phyloP scores from a whole-genome alignment of 768 basidiomycete genomes.

The Cyclocybe cylindracea region DNA sequence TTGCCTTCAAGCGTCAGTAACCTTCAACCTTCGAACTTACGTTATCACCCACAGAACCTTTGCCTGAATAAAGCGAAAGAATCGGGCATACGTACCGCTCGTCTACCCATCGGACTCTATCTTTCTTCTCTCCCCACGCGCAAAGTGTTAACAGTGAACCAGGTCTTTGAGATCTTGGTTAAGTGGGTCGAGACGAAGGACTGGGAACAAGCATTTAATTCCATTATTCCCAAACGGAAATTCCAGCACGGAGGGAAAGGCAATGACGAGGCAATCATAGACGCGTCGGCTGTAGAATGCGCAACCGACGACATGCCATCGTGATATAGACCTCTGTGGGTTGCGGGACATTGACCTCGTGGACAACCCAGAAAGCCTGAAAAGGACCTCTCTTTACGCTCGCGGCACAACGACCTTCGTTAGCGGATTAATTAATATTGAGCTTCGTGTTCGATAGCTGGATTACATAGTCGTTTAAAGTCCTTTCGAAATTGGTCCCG shows the following conservation, averaged over 20 bases:
- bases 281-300: constrained; percentile 18
- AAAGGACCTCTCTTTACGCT: neutral
- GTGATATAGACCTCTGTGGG: too few relatives aligned
- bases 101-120: constrained; percentile 93
- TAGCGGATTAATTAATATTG: too few relatives aligned
- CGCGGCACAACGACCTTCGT: neutral
- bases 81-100: constrained; percentile 78
- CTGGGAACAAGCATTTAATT: constrained; percentile 86
- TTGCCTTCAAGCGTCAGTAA: constrained; percentile 1
- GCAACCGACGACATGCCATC: constrained; percentile 6
- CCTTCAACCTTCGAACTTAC: constrained; percentile 18
- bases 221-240: constrained; percentile 93
- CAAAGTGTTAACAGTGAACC: constrained; percentile 97
- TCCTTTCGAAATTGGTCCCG: too few relatives aligned
- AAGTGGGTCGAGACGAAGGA: constrained; percentile 84
- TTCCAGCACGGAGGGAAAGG: constrained; percentile 54
- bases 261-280: constrained; percentile 18
- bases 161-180: constrained; percentile 90
- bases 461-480: too few relatives aligned
- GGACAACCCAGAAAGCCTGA: too few relatives aligned
- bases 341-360: too few relatives aligned
- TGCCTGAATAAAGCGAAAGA: constrained; percentile 84
- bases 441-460: too few relatives aligned
- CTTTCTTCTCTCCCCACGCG: constrained; percentile 82
- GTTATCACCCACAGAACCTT: constrained; percentile 59